Percentiles rank a stretch among this genome's conserved stretches.
phyloP scores from a whole-genome alignment of 2,329 filamentous ascomycete species.

The Cercospora zeae-maydis region DNA sequence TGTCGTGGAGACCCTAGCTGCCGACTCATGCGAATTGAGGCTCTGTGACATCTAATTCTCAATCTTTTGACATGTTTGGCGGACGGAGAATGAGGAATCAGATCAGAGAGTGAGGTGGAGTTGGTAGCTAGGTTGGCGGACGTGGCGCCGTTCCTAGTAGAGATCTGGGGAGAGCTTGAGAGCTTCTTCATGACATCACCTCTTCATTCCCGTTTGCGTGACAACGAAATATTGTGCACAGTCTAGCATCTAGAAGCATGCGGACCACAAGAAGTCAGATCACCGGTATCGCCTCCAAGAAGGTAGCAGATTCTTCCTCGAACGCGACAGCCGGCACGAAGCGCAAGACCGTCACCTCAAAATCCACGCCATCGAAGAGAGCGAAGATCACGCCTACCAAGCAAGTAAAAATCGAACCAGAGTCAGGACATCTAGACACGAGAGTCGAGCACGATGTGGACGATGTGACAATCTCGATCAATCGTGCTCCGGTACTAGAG shows the following conservation, averaged over 20 bases:
- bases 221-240: not conserved
- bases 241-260: not conserved
- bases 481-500: conserved; percentile 35
- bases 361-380: conserved; percentile 14
- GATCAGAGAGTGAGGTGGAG: not conserved
- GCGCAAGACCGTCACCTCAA: conserved; percentile 9
- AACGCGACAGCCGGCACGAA: not conserved
- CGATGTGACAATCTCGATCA: conserved; percentile 30
- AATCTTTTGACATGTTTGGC: too few species aligned
- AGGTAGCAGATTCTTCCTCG: not conserved
- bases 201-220: not conserved
- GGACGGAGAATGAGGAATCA: too few species aligned
- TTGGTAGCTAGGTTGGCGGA: not conserved
- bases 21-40: too few species aligned
- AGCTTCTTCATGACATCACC: not conserved
- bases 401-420: conserved; percentile 7
- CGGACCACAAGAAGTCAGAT: conserved; percentile 1
- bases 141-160: not conserved
- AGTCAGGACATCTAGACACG: not conserved
- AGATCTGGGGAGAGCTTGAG: not conserved
- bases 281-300: not conserved
- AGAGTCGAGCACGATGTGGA: not conserved
- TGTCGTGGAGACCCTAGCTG: too few species aligned
- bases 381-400: conserved; percentile 8
- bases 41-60: too few species aligned